These are phyloP conservation scores for Sporothrix sp. DNA, from an alignment of 2,329 filamentous ascomycete species.

Conservation along the genomic window DNA sequence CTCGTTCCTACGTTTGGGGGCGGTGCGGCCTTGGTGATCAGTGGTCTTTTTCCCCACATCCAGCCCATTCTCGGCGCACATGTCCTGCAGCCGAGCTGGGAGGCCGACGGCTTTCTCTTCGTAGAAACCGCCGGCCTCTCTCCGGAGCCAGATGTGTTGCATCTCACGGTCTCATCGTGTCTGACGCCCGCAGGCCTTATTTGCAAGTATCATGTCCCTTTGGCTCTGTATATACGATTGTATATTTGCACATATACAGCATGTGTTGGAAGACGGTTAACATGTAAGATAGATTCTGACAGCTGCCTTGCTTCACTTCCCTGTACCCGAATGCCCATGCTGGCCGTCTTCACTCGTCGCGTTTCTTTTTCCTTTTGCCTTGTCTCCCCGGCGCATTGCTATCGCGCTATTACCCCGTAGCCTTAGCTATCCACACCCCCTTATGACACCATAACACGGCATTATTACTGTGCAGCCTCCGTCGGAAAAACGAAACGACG, in stretches of 20 bases:
- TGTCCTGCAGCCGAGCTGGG: too few species aligned
- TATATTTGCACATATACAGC: too few species aligned
- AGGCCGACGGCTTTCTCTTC: slow-evolving; percentile 1
- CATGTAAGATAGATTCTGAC: too few species aligned
- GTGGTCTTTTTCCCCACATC: too few species aligned
- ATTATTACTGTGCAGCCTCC: not conserved
- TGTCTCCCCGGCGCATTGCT: not conserved
- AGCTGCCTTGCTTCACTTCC: too few species aligned
- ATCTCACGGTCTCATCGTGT: too few species aligned
- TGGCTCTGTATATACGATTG: not conserved
- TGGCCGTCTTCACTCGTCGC: not conserved
- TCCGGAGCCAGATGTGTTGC: too few species aligned
- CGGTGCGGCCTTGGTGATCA: too few species aligned
- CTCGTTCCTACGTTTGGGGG: too few species aligned
- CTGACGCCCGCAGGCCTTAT: not conserved
- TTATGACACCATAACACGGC: not conserved
- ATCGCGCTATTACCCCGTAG: slow-evolving; percentile 12
- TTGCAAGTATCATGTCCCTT: not conserved
- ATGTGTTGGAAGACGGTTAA: too few species aligned
- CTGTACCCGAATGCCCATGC: too few species aligned
- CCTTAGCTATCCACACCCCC: not conserved
- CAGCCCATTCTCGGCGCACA: too few species aligned
- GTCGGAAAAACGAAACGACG: slow-evolving; percentile 3
- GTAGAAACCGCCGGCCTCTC: not conserved
- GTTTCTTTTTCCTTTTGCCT: not conserved